Evolutionary conservation across 2,329 filamentous ascomycete species (phyloP).

Genomic region (Huntiella moniliformis): DNA sequence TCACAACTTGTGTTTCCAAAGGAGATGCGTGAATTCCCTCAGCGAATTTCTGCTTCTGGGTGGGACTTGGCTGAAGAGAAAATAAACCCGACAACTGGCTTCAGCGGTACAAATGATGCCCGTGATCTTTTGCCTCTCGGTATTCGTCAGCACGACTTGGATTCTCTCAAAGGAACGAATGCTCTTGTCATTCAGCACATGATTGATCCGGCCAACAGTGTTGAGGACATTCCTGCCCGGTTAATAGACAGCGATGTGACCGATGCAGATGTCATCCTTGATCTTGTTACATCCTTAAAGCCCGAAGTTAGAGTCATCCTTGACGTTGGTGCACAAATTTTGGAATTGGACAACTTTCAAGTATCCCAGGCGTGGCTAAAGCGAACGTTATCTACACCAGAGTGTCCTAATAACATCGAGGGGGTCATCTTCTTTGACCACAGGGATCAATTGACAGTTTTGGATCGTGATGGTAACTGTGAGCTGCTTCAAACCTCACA

Average conservation of each 20-base stretch:
- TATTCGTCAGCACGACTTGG: constrained; percentile 36
- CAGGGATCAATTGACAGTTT: constrained; percentile 32
- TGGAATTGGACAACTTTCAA: constrained; percentile 40
- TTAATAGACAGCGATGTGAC: constrained; percentile 10
- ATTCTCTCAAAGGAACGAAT: constrained; percentile 42
- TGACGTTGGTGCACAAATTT: constrained; percentile 51
- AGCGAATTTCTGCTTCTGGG: constrained; percentile 45
- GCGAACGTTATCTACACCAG: constrained; percentile 7
- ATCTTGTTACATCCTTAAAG: constrained; percentile 21
- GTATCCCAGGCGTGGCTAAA: constrained; percentile 37
- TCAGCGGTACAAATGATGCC: constrained; percentile 52
- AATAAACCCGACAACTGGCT: constrained; percentile 36
- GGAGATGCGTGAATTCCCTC: constrained; percentile 41
- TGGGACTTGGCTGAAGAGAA: constrained; percentile 43
- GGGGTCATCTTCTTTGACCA: constrained; percentile 38
- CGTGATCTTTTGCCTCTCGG: constrained; percentile 35
- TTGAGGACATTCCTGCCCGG: constrained; percentile 17
- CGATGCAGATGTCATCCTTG: constrained; percentile 26
- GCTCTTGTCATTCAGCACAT: constrained; percentile 44
- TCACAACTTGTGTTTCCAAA: constrained; percentile 37
- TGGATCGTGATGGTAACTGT: constrained; percentile 27
- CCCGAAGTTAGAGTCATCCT: constrained; percentile 38
- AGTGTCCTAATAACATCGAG: constrained; percentile 3
- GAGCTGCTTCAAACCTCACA: constrained; percentile 39
- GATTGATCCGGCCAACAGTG: constrained; percentile 32